phyloP scores from a whole-genome alignment of 2,329 filamentous ascomycete species.

The Aspergillus bombycis region DNA sequence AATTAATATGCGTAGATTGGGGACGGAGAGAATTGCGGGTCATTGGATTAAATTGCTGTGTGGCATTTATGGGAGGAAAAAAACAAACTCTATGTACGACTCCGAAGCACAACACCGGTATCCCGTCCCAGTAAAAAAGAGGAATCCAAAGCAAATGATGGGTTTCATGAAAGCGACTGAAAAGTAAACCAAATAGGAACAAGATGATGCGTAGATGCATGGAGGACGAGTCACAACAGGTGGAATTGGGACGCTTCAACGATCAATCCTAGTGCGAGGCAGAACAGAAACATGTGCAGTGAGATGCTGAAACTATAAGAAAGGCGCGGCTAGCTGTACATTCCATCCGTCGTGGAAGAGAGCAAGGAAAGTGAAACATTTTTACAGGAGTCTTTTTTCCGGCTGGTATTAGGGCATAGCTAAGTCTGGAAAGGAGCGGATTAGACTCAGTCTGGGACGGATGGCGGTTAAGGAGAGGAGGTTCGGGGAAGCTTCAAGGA shows the following conservation, averaged over 20 bases:
- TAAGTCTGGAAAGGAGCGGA: slow-evolving; percentile 4
- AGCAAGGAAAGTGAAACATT: slow-evolving; percentile 9
- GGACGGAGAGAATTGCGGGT: background rate
- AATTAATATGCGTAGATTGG: background rate
- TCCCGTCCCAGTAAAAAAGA: background rate
- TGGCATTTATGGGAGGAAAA: background rate
- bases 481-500: background rate
- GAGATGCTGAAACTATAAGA: slow-evolving; percentile 3
- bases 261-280: slow-evolving; percentile 7
- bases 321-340: slow-evolving; percentile 16
- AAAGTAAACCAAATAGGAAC: background rate
- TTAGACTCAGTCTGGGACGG: background rate
- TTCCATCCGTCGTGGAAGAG: slow-evolving; percentile 5
- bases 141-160: background rate
- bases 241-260: slow-evolving; percentile 15
- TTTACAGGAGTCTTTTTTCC: slow-evolving; percentile 1
- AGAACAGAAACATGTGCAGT: slow-evolving; percentile 15
- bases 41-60: background rate
- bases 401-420: background rate
- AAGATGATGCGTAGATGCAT: background rate
- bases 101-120: background rate
- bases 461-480: slow-evolving; percentile 2
- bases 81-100: background rate
- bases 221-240: background rate
- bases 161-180: background rate